Base-by-base conservation (phyloP, 2,329 filamentous ascomycete species). In the Beauveria sp. region DNA sequence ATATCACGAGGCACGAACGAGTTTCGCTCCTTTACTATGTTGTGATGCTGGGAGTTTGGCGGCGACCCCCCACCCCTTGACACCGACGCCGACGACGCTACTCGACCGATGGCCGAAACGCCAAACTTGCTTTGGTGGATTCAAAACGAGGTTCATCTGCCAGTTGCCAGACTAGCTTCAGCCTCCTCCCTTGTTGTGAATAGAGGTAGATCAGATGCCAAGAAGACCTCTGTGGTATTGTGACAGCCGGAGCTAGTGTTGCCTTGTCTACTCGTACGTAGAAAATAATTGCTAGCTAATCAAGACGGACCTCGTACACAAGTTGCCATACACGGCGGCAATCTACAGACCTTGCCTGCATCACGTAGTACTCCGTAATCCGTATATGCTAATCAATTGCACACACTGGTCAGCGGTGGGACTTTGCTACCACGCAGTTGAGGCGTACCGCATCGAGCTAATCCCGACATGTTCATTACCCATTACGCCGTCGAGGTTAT, bases 131-230 rank as follows among this genome's bases (percentile, higher is more conserved):
- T 26, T 14, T 49, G 34, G 56, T 60, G 56, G 53, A 46, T 34
- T 20, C 51, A 8, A 26, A 28, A 20, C 18, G 16, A 34, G 22
- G 51, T 38, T 20, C 18, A 54, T 5, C 16, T 54, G 26, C 12
- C 18, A 52, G 28, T 8, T 54, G 26, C 12, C 18, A 52, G 28
- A 8, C 49, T 38, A 38, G 34, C 34, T 38, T 38, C 34, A 38
- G 34, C 34, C 34, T 38, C 31, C 43, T 46, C n/a, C 28, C 5
- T 28, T 34, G 10, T 52, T n/a, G 38, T 43, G 16, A 34, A 20
- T 5, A 16, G 18, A 10, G 12, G 28, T 28, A 55, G 59, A 61
- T 61, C 50, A 49, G 59, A 61, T 49, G 59, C 59, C 59, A 61
- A 61, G 59, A 31, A 5, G 34, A 10, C 26, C 5, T 48, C 45